Evolutionary conservation across 2,329 filamentous ascomycete species (phyloP).

Genomic region (Blastomyces parvus): DNA sequence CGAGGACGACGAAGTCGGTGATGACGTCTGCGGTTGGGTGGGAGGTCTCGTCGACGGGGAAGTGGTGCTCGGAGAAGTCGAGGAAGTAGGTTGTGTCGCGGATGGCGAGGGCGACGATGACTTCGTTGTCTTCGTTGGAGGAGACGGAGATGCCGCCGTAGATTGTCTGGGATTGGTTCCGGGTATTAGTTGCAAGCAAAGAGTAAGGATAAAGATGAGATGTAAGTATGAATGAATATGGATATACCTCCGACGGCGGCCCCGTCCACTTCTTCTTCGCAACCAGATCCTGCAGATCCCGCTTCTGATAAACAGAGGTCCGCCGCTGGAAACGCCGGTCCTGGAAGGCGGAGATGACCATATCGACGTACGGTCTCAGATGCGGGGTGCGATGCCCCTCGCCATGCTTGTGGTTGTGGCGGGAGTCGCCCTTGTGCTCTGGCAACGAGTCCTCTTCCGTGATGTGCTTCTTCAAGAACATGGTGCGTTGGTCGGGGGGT

Average conservation of each 20-base stretch:
- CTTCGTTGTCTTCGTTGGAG: conserved; percentile 34
- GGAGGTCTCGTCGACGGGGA: conserved; percentile 39
- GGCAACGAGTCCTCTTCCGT: background rate
- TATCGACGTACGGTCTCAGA: conserved; percentile 13
- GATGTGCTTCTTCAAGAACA: conserved; percentile 2
- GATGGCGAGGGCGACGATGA: conserved; percentile 57
- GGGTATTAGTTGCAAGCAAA: background rate
- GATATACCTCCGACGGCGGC: conserved; percentile 31
- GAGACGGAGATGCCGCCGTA: conserved; percentile 34
- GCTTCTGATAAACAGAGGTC: conserved; percentile 27
- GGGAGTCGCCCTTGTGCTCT: background rate
- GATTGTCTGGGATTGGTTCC: conserved; percentile 26
- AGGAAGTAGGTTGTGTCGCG: conserved; percentile 67
- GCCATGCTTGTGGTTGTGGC: background rate
- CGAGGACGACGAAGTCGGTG: conserved; percentile 50
- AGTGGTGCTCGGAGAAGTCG: conserved; percentile 58
- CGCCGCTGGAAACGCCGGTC: conserved; percentile 22
- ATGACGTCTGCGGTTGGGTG: conserved; percentile 38
- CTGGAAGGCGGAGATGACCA: conserved; percentile 10
- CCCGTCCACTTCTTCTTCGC: conserved; percentile 29
- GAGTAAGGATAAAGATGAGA: background rate
- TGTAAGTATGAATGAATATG: too few relatives aligned
- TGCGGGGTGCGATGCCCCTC: background rate
- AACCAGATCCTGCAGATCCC: conserved; percentile 25
- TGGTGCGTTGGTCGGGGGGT: background rate